phyloP scores from a whole-genome alignment of 2,329 filamentous ascomycete genomes.

The Penicillium sp. region DNA sequence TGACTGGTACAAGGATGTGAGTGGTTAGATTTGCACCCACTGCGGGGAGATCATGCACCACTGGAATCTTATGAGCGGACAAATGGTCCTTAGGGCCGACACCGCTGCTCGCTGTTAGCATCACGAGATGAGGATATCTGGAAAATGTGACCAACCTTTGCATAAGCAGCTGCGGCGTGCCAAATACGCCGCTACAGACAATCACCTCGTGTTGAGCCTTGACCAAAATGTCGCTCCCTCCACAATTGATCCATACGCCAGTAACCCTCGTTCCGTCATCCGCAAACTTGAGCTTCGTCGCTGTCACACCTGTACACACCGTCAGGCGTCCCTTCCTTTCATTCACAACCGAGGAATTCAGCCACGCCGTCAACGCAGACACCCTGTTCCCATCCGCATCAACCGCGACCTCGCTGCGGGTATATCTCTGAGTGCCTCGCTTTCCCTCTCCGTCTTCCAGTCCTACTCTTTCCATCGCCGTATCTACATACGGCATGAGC shows the following conservation, averaged over 20 bases:
- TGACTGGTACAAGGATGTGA: constrained; percentile 1
- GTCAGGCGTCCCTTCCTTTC: neutral
- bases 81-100: neutral
- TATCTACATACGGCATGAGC: neutral
- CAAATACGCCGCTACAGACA: neutral
- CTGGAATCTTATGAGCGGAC: neutral
- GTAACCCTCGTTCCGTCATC: neutral
- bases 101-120: neutral
- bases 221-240: neutral
- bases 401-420: neutral
- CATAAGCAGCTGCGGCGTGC: constrained; percentile 1
- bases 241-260: neutral
- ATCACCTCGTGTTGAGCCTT: constrained; percentile 1
- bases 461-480: neutral
- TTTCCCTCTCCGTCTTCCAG: neutral
- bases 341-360: neutral
- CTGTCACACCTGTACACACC: constrained; percentile 1
- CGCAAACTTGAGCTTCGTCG: neutral
- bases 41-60: neutral
- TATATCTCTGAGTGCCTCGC: constrained; percentile 1
- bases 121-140: neutral
- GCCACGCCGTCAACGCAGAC: neutral
- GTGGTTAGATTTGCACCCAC: constrained; percentile 1
- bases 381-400: neutral
- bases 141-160: neutral